Base-by-base conservation (phyloP, 139 green algal species). In the Volvox reticuliferus region DNA sequence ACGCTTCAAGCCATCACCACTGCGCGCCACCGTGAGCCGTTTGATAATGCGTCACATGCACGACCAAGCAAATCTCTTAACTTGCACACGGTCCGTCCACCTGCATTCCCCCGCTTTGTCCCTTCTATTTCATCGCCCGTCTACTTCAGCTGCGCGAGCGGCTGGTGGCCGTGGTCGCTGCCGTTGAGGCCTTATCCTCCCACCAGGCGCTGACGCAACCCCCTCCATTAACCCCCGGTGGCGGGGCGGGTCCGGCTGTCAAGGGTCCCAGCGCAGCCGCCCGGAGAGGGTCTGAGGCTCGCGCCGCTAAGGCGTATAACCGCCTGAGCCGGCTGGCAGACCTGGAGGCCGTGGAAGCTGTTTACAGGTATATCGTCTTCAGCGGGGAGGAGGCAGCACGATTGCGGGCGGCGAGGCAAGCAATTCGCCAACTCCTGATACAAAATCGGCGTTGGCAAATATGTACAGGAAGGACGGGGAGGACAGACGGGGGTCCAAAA, bases 121-220 rank as follows among this genome's bases (percentile, higher is more conserved):
- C 65, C 65, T 12, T 73, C 6, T 12, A 5, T 55, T 55, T 55
- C 44, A 9, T 55, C 12, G 22, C 67, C 67, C 67, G 67, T 75
- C 22, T 28, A 32, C 2, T 87, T 75, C 95, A 95, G 95, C 85
- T 94, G 44, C 87, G 93, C 32, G 93, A 96, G 33, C 91, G 94
- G 21, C 88, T 96, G 36, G 87, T 68, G 18, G 92, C 90, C 1
- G 78, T 55, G 14, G 67, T 44, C 3, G 92, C 87, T 0, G 88
- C 91, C 28, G 50, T 88, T 22, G 88, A 93, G 24, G 89, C 96
- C 20, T 78, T 93, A 22, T 21, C 69, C 9, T 44, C 85, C 14
- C 81, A 82, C 61, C 81, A 67, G 62, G 76, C 76, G 1, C n/a
- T 90, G 21, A 73, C 65, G 24, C 65, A 73, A 12, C 65, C 65